Evolutionary conservation across 306 rosid genomes (phyloP).

Genomic region (Luffa acutangula): DNA sequence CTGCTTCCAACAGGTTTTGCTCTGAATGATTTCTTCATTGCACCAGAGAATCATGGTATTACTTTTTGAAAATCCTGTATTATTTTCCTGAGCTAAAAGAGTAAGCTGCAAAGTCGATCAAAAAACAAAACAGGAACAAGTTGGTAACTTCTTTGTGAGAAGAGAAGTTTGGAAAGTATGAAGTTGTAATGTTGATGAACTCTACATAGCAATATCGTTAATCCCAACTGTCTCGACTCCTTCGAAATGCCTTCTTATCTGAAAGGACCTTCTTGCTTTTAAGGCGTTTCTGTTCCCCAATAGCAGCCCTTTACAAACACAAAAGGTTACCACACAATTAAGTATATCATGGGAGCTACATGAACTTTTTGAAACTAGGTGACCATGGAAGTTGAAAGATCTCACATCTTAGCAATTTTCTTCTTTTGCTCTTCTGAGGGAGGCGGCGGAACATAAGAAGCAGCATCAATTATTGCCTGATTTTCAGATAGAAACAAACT

Average conservation of each 20-base stretch:
- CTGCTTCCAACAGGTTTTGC: background rate
- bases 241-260: conserved; percentile 71
- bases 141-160: background rate
- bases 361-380: background rate
- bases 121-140: background rate
- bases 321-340: conserved; percentile 14
- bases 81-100: background rate
- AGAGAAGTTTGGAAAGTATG: background rate
- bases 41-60: background rate
- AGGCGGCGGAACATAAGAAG: conserved; percentile 93
- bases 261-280: conserved; percentile 82
- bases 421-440: conserved; percentile 96
- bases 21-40: background rate
- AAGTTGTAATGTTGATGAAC: background rate
- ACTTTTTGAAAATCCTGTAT: background rate
- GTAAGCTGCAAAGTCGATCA: background rate
- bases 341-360: background rate
- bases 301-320: conserved; percentile 58
- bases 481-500: background rate
- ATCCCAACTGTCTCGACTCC: conserved; percentile 81
- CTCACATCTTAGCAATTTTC: conserved; percentile 84
- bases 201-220: background rate
- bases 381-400: conserved; percentile 2
- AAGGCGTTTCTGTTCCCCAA: conserved; percentile 85
- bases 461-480: conserved; percentile 88